These are phyloP conservation scores for Didymellaceae sp. DNA, from an alignment of 2,329 filamentous ascomycete genomes.

Conservation along the genomic window DNA sequence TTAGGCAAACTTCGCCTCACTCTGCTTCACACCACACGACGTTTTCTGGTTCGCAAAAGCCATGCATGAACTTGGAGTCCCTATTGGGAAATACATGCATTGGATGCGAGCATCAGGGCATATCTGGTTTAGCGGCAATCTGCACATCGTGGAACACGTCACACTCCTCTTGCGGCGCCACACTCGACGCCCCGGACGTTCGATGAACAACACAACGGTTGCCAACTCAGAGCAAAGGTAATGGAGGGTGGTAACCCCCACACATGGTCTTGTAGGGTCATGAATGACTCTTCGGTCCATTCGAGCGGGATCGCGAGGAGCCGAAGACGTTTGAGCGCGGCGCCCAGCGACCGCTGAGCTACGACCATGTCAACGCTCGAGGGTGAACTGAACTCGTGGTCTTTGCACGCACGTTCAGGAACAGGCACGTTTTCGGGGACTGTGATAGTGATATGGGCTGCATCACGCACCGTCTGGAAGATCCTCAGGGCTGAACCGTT, in stretches of 20 bases:
- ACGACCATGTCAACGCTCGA: constrained; percentile 14
- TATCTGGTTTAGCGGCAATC: constrained; percentile 22
- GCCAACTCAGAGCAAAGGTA: constrained; percentile 34
- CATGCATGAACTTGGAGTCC: constrained; percentile 15
- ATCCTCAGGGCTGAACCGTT: constrained; percentile 39
- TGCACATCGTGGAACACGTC: constrained; percentile 33
- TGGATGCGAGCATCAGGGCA: constrained; percentile 14
- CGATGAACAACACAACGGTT: constrained; percentile 37
- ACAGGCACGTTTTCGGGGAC: constrained; percentile 26
- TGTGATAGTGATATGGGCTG: constrained; percentile 38
- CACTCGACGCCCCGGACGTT: constrained; percentile 23
- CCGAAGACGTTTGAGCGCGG: constrained; percentile 24
- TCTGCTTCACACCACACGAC: constrained; percentile 1
- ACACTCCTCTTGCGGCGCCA: constrained; percentile 30
- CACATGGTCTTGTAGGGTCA: constrained; percentile 23
- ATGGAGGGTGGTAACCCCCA: constrained; percentile 29
- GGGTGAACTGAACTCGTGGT: constrained; percentile 34
- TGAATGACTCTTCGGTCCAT: constrained; percentile 12
- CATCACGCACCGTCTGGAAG: constrained; percentile 32
- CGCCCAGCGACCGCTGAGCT: constrained; percentile 16
- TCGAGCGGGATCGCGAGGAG: constrained; percentile 19
- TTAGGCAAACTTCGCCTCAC: constrained; percentile 10
- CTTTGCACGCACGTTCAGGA: constrained; percentile 34
- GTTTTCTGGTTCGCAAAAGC: constrained; percentile 2
- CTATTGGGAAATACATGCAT: constrained; percentile 14